A percentile compares a stretch with the other conserved stretches of the same genome.
phyloP scores from a whole-genome alignment of 495 filamentous ascomycete species.

The Corynascus novoguineensis region DNA sequence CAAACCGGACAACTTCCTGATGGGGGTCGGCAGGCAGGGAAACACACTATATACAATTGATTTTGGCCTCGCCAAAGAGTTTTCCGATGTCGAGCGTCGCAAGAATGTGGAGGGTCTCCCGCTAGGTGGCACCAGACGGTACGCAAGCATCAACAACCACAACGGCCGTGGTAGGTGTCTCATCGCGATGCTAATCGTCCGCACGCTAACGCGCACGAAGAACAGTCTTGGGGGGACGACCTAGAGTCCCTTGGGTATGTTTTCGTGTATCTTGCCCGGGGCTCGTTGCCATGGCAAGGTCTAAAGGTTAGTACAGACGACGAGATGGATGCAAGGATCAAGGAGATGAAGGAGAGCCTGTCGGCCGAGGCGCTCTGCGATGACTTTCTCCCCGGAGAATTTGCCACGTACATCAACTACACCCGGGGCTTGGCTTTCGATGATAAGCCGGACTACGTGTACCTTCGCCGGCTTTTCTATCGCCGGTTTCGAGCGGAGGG shows the following conservation, averaged over 20 bases:
- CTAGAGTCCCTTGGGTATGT: slow-evolving; percentile 42
- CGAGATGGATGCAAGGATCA: slow-evolving; percentile 16
- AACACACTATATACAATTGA: slow-evolving; percentile 33
- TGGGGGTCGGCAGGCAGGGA: slow-evolving; percentile 31
- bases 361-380: slow-evolving; percentile 22
- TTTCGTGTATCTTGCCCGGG: slow-evolving; percentile 34
- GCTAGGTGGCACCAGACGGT: slow-evolving; percentile 19
- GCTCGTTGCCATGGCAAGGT: slow-evolving; percentile 38
- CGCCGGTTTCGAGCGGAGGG: slow-evolving; percentile 26
- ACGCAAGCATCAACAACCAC: slow-evolving; percentile 33
- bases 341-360: slow-evolving; percentile 23
- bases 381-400: slow-evolving; percentile 23
- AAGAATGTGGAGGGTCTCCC: slow-evolving; percentile 9
- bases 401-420: slow-evolving; percentile 26
- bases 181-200: neutral
- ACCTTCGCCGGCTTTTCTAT: slow-evolving; percentile 28
- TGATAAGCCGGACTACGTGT: slow-evolving; percentile 27
- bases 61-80: slow-evolving; percentile 27
- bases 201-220: slow-evolving; percentile 23
- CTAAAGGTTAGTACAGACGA: slow-evolving; percentile 20
- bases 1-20: slow-evolving; percentile 35
- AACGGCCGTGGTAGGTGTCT: slow-evolving; percentile 26
- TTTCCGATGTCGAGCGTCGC: slow-evolving; percentile 9
- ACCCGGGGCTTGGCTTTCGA: slow-evolving; percentile 23
- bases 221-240: slow-evolving; percentile 35